These are phyloP conservation scores for Mycena venus DNA, from an alignment of 768 basidiomycete genomes.

Conservation along the genomic window DNA sequence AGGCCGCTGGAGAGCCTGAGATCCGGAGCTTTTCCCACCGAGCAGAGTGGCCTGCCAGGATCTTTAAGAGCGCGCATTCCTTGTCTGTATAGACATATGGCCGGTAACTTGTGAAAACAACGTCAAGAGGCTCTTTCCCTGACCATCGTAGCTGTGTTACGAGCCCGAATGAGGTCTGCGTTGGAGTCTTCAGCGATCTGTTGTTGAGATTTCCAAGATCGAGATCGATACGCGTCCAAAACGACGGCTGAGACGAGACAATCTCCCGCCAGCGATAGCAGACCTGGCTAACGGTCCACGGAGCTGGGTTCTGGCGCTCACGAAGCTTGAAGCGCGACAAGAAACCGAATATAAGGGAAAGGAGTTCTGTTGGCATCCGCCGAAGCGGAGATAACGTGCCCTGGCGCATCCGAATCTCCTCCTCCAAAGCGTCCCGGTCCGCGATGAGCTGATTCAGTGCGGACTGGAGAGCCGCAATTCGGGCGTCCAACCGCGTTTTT, in stretches of 20 bases:
- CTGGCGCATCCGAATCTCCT: not conserved
- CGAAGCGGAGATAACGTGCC: conserved; percentile 20
- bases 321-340: not conserved
- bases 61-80: not conserved
- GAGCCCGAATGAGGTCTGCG: not conserved
- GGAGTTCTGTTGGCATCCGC: conserved; percentile 16
- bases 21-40: conserved; percentile 4
- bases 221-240: conserved; percentile 5
- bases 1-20: not conserved
- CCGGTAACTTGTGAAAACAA: not conserved
- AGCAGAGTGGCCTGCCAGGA: not conserved
- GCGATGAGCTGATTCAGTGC: not conserved
- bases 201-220: too few species aligned
- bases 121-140: not conserved
- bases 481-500: not conserved
- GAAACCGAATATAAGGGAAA: conserved; percentile 9
- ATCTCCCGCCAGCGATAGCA: conserved; percentile 11
- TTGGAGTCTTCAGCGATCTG: not conserved
- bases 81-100: not conserved
- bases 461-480: not conserved
- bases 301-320: not conserved
- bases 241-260: not conserved
- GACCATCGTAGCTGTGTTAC: conserved; percentile 5
- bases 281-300: conserved; percentile 3
- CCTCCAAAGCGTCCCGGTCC: not conserved